phyloP scores from a whole-genome alignment of 116 monocot species.

The Papilionanthe hybrid region DNA sequence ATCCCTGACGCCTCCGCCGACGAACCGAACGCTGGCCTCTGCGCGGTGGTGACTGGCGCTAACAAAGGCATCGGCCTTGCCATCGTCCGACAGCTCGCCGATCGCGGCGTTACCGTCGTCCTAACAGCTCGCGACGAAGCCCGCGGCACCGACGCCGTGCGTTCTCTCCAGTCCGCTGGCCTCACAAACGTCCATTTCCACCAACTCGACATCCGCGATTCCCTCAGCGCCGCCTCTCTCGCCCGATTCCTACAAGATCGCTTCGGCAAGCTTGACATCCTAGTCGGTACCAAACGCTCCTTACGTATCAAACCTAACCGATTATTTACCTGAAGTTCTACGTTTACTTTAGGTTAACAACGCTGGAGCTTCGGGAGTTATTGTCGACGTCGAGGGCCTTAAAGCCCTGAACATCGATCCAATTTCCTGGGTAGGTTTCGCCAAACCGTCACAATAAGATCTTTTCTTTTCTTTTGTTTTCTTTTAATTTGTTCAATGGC shows the following conservation, averaged over 20 bases:
- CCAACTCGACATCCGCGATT: slow-evolving; percentile 63
- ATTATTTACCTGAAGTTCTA: no score
- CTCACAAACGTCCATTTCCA: slow-evolving; percentile 43
- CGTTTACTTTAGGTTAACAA: slow-evolving; percentile 54
- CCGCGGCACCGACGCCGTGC: slow-evolving; percentile 39
- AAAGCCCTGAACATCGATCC: slow-evolving; percentile 63
- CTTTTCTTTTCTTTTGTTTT: no score
- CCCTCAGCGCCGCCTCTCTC: slow-evolving; percentile 20
- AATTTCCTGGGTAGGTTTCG: slow-evolving; percentile 32
- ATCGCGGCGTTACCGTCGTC: slow-evolving; percentile 43
- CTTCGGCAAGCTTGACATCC: slow-evolving; percentile 71
- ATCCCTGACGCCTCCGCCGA: background rate
- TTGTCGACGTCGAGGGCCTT: slow-evolving; percentile 44
- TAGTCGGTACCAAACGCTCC: slow-evolving; percentile 25
- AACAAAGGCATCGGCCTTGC: slow-evolving; percentile 85
- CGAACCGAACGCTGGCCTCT: background rate
- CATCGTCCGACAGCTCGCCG: slow-evolving; percentile 41
- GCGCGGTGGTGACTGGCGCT: slow-evolving; percentile 65
- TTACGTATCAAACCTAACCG: background rate
- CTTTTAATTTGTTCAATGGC: background rate
- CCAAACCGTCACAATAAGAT: no score
- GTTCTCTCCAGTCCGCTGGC: slow-evolving; percentile 20
- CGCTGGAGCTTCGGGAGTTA: slow-evolving; percentile 44
- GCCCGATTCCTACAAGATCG: slow-evolving; percentile 26
- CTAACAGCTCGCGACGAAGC: slow-evolving; percentile 55